These are phyloP conservation scores for Stylosanthes scabra DNA, from an alignment of 331 rosid species.

Conservation along the genomic window DNA sequence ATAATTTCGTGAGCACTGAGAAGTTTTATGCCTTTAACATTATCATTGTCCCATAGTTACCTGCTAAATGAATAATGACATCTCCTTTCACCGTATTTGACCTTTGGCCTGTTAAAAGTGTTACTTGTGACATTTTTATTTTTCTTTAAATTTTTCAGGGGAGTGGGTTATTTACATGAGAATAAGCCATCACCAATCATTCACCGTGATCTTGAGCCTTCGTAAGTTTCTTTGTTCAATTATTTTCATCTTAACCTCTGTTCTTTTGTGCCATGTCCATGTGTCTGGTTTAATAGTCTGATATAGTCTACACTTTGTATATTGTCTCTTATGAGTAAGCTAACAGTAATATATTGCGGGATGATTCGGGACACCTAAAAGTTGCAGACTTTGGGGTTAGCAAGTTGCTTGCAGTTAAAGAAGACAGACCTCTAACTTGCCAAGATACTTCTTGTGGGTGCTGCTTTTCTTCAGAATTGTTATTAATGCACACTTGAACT, in stretches of 20 bases:
- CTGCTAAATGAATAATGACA: no score
- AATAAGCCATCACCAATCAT: conserved; percentile 90
- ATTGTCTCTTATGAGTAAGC: conserved; percentile 61
- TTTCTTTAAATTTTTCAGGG: conserved; percentile 61
- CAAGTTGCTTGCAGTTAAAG: conserved; percentile 93
- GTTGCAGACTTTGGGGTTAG: conserved; percentile 97
- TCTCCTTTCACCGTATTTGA: no score
- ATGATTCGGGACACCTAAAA: conserved; percentile 94
- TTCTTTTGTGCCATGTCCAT: conserved; percentile 27
- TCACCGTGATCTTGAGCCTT: conserved; percentile 98
- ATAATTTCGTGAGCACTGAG: conserved; percentile 26
- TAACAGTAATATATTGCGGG: conserved; percentile 95
- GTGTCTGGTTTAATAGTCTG: conserved; percentile 44
- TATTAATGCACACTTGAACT: conserved; percentile 31
- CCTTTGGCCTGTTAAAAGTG: conserved; percentile 16
- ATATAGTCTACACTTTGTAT: conserved; percentile 43
- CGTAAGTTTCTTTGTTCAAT: conserved; percentile 56
- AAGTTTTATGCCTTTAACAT: conserved; percentile 5
- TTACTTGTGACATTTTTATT: conserved; percentile 1
- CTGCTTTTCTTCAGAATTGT: conserved; percentile 33
- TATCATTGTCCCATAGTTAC: not conserved
- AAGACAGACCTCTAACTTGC: conserved; percentile 75
- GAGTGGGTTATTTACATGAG: conserved; percentile 94
- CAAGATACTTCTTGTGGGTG: conserved; percentile 85
- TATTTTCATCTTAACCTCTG: conserved; percentile 23